Evolutionary conservation across 1,284 basidiomycete genomes (phyloP).

Genomic region (Hypsizygus ulmarius): DNA sequence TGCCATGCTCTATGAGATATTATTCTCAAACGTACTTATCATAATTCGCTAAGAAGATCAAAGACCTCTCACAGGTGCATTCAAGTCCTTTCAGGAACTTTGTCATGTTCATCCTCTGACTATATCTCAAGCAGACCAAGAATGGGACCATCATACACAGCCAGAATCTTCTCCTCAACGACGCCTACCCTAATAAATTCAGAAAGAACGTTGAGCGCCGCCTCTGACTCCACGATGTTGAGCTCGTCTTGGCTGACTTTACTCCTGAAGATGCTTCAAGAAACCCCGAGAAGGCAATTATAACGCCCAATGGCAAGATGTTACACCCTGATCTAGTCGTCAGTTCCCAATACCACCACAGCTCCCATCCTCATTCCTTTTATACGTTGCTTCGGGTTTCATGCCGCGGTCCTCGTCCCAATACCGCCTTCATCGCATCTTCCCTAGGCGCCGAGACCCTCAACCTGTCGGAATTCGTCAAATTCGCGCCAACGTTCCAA

Average conservation of each 20-base stretch:
- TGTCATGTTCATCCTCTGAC: slow-evolving; percentile 1
- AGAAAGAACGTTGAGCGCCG: slow-evolving; percentile 46
- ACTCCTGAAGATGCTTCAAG: slow-evolving; percentile 39
- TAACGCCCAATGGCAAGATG: slow-evolving; percentile 51
- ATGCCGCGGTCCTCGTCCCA: slow-evolving; percentile 50
- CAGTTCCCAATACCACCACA: slow-evolving; percentile 22
- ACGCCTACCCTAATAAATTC: slow-evolving; percentile 54
- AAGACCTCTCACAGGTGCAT: slow-evolving; percentile 46
- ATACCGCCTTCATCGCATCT: slow-evolving; percentile 46
- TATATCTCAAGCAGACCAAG: slow-evolving; percentile 40
- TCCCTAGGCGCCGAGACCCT: slow-evolving; percentile 43
- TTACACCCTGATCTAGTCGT: slow-evolving; percentile 59
- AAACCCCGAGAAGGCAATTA: slow-evolving; percentile 28
- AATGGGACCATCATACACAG: slow-evolving; percentile 67
- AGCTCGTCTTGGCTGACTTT: slow-evolving; percentile 53
- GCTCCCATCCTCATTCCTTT: not conserved
- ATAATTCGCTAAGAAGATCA: slow-evolving; percentile 60
- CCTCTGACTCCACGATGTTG: slow-evolving; percentile 41
- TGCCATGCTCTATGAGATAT: not conserved
- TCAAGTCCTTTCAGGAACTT: slow-evolving; percentile 14
- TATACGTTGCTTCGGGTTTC: slow-evolving; percentile 46
- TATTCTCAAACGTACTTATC: slow-evolving; percentile 3
- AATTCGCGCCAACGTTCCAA: slow-evolving; percentile 53
- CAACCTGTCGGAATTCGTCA: slow-evolving; percentile 40
- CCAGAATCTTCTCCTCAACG: slow-evolving; percentile 50